These are phyloP conservation scores for Irpex rosettiformis DNA, from an alignment of 1,284 basidiomycete species.

Conservation along the genomic window DNA sequence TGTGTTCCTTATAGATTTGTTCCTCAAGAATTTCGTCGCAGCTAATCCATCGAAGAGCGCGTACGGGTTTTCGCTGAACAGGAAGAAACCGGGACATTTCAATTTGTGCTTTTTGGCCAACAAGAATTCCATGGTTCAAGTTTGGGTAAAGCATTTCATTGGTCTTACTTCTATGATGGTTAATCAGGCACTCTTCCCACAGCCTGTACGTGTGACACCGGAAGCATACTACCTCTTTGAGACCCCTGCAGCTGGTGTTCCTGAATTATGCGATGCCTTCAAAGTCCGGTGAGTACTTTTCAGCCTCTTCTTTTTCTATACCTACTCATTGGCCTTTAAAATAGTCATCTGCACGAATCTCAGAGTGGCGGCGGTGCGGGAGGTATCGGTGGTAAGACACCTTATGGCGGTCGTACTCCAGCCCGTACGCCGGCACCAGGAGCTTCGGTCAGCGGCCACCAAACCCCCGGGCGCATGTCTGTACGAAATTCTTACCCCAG, in stretches of 20 bases:
- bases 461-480: conserved; percentile 74
- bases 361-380: conserved; percentile 59
- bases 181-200: not conserved
- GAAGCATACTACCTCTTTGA: conserved; percentile 90
- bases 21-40: conserved; percentile 84
- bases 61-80: conserved; percentile 95
- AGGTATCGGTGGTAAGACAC: conserved; percentile 71
- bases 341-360: conserved; percentile 76
- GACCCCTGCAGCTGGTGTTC: conserved; percentile 84
- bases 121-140: conserved; percentile 86
- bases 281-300: conserved; percentile 69
- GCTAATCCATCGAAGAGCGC: conserved; percentile 94
- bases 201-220: conserved; percentile 88
- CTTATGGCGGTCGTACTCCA: conserved; percentile 77
- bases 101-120: conserved; percentile 92
- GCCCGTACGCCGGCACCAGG: conserved; percentile 49
- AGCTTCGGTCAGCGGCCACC: conserved; percentile 42
- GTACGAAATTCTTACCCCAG: conserved; percentile 51
- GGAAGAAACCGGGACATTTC: conserved; percentile 89
- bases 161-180: conserved; percentile 20
- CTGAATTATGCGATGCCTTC: conserved; percentile 93
- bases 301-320: conserved; percentile 8
- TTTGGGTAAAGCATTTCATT: conserved; percentile 75
- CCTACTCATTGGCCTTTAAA: conserved; percentile 13
- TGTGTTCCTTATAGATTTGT: conserved; percentile 58